These are phyloP conservation scores for Podospora australis DNA, from an alignment of 495 filamentous ascomycete genomes.

Conservation along the genomic window DNA sequence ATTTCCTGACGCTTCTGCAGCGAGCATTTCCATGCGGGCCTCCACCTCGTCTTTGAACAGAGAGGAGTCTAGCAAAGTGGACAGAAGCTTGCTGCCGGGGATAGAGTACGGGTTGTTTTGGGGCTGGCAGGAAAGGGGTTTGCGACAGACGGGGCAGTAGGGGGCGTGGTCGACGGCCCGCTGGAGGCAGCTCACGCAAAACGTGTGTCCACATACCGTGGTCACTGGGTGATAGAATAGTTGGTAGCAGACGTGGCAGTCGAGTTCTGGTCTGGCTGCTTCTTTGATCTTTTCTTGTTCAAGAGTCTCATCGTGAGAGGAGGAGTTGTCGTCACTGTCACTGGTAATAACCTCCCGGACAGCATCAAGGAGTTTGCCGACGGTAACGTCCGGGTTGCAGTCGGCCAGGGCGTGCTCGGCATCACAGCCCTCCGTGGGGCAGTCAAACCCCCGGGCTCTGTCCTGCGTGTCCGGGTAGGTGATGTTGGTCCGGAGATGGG, in stretches of 20 bases:
- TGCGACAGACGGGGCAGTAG: not conserved
- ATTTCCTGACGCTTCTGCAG: not conserved
- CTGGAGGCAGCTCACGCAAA: not conserved
- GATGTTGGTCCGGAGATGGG: slow-evolving; percentile 56
- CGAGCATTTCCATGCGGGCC: not conserved
- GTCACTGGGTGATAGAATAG: not conserved
- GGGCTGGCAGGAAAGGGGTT: not conserved
- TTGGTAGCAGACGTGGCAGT: slow-evolving; percentile 19
- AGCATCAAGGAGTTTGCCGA: slow-evolving; percentile 56
- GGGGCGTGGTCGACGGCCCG: not conserved
- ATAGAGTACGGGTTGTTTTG: not conserved
- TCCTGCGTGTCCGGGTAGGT: slow-evolving; percentile 66
- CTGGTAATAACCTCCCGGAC: slow-evolving; percentile 33
- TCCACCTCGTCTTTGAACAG: not conserved
- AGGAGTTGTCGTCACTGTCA: not conserved
- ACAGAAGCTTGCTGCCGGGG: no score
- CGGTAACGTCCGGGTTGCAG: slow-evolving; percentile 67
- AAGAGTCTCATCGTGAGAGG: no score
- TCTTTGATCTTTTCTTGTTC: slow-evolving; percentile 1
- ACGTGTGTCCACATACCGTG: not conserved
- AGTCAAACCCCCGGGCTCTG: slow-evolving; percentile 66
- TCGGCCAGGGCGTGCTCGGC: slow-evolving; percentile 70
- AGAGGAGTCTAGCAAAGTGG: not conserved
- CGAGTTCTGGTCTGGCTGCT: slow-evolving; percentile 36
- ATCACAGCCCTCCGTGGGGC: slow-evolving; percentile 54